These are phyloP conservation scores for Cryptococcus amylolentus DNA, from an alignment of 1,284 basidiomycete species.

Conservation along the genomic window DNA sequence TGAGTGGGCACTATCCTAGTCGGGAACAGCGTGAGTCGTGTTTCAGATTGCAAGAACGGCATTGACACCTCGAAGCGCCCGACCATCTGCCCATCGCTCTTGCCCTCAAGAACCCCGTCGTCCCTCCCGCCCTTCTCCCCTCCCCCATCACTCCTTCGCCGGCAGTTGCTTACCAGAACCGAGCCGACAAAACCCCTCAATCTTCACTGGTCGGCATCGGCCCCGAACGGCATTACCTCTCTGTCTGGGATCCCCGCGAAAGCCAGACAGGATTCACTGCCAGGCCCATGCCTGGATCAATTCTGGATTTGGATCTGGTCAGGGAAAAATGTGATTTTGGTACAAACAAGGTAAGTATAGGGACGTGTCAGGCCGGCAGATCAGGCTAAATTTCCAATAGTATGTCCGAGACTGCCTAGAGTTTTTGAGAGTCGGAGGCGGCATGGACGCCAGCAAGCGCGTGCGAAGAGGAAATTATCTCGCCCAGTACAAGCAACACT, in stretches of 20 bases:
- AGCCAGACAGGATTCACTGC: conserved; percentile 57
- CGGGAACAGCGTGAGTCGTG: conserved; percentile 61
- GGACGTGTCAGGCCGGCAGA: too few relatives aligned
- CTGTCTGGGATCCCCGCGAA: conserved; percentile 55
- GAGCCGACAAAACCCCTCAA: conserved; percentile 22
- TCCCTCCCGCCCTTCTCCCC: conserved; percentile 55
- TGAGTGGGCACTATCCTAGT: conserved; percentile 86
- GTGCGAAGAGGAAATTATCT: conserved; percentile 59
- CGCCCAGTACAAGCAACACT: conserved; percentile 64
- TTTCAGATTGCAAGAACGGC: not conserved
- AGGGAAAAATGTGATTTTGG: conserved; percentile 87
- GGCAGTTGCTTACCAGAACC: conserved; percentile 33
- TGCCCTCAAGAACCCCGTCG: conserved; percentile 65
- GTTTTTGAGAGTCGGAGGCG: conserved; percentile 63
- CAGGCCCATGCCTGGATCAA: conserved; percentile 72
- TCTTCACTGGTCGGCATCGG: conserved; percentile 60
- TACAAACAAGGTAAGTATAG: conserved; percentile 62
- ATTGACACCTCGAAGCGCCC: conserved; percentile 55
- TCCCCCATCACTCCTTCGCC: conserved; percentile 23
- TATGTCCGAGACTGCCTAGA: conserved; percentile 76
- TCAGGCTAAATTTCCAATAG: conserved; percentile 36
- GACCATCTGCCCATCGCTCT: conserved; percentile 61
- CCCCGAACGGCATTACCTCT: conserved; percentile 69
- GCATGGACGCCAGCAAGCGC: conserved; percentile 61
- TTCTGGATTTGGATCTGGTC: conserved; percentile 79